Evolutionary conservation across 164 flowering plant genomes (phyloP).

Genomic region (Magnolia changhungtana): DNA sequence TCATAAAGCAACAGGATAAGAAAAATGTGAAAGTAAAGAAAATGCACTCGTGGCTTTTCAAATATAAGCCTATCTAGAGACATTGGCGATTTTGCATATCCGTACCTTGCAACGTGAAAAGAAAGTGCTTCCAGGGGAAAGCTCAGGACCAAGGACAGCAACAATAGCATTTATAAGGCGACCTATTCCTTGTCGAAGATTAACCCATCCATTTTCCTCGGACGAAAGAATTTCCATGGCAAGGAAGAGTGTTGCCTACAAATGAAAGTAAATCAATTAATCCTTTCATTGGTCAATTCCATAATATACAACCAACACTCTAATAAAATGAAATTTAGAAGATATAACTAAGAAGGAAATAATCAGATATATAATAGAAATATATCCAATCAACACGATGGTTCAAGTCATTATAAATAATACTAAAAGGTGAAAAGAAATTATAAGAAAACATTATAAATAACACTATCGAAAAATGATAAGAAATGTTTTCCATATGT

Average conservation of each 20-base stretch:
- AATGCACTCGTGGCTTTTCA: not conserved
- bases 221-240: conserved; percentile 81
- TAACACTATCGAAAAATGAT: not conserved
- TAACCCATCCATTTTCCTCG: conserved; percentile 85
- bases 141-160: conserved; percentile 98
- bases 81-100: not conserved
- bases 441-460: too few species aligned
- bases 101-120: conserved; percentile 96
- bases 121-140: conserved; percentile 92
- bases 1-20: not conserved
- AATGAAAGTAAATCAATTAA: not conserved
- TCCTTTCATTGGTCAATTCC: not conserved
- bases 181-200: conserved; percentile 88
- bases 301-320: not conserved
- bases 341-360: not conserved
- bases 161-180: conserved; percentile 96
- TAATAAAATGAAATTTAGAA: not conserved
- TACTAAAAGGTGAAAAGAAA: too few species aligned
- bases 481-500: not conserved
- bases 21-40: not conserved
- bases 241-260: conserved; percentile 84
- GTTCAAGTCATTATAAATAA: not conserved
- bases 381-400: not conserved
- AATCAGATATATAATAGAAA: not conserved
- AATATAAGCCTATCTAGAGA: not conserved